These are phyloP conservation scores for Irpex sp. DNA, from an alignment of 1,284 basidiomycete genomes.

Conservation along the genomic window DNA sequence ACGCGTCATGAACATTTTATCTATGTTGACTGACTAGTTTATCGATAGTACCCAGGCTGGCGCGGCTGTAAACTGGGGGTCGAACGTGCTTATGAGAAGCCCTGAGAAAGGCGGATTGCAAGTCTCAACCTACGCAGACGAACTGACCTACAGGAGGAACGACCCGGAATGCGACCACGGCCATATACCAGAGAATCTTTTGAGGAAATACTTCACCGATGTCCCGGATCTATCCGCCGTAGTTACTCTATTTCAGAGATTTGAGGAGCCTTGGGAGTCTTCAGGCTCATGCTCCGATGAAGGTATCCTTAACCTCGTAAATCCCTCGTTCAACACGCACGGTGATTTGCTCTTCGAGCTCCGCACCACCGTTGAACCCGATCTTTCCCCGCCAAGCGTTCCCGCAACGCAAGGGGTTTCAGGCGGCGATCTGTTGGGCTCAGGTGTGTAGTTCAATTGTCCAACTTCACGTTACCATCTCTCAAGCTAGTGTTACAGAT, in stretches of 20 bases:
- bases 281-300: conserved; percentile 32
- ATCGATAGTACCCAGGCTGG: too few relatives aligned
- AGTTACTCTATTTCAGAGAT: conserved; percentile 31
- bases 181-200: conserved; percentile 24
- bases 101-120: too few relatives aligned
- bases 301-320: conserved; percentile 33
- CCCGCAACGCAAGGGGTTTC: too few relatives aligned
- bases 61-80: too few relatives aligned
- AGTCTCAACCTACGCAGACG: too few relatives aligned
- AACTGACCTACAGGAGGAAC: neutral
- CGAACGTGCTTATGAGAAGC: too few relatives aligned
- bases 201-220: conserved; percentile 28
- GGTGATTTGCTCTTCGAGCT: conserved; percentile 43
- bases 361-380: conserved; percentile 18
- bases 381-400: neutral
- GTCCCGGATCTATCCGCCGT: conserved; percentile 30
- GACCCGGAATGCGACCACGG: neutral
- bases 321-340: conserved; percentile 38
- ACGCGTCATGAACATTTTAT: neutral
- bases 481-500: too few relatives aligned
- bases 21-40: too few relatives aligned
- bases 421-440: too few relatives aligned
- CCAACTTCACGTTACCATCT: too few relatives aligned
- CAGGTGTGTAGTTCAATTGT: too few relatives aligned
- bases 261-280: conserved; percentile 39